Percentiles rank a stretch among this genome's conserved stretches.
Conservation (phyloP, 1,139 yeast genomes). For the Trichomonascaceae sp. region DNA sequence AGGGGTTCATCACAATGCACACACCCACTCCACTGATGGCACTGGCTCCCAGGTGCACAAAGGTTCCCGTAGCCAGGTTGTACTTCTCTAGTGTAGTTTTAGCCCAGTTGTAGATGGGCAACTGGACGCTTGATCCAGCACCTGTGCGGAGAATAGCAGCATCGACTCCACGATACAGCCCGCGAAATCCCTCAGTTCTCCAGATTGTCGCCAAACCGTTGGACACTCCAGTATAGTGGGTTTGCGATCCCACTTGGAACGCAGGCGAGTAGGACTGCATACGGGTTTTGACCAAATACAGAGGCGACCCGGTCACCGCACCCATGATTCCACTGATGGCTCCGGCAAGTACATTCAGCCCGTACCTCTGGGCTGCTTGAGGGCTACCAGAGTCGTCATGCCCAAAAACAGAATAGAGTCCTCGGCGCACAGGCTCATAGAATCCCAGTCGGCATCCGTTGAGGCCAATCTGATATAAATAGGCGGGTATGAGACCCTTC, state of each 20-base stretch:
- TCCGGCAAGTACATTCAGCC: slow-evolving; percentile 65
- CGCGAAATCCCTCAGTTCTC: slow-evolving; percentile 57
- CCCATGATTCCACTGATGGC: slow-evolving; percentile 80
- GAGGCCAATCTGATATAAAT: slow-evolving; percentile 74
- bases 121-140: slow-evolving; percentile 88
- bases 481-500: slow-evolving; percentile 54
- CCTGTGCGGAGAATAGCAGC: slow-evolving; percentile 93
- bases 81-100: slow-evolving; percentile 44
- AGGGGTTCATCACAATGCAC: slow-evolving; percentile 91
- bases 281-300: slow-evolving; percentile 83
- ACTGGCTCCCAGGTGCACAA: slow-evolving; percentile 61
- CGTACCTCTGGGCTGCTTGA: slow-evolving; percentile 36
- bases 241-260: slow-evolving; percentile 77
- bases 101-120: slow-evolving; percentile 79
- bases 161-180: slow-evolving; percentile 81
- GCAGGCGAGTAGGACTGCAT: slow-evolving; percentile 80
- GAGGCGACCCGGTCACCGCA: slow-evolving; percentile 80
- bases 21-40: slow-evolving; percentile 84
- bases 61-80: slow-evolving; percentile 49
- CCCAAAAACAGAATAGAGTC: slow-evolving; percentile 41
- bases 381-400: slow-evolving; percentile 31
- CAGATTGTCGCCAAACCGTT: slow-evolving; percentile 57
- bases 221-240: slow-evolving; percentile 59
- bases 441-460: slow-evolving; percentile 91
- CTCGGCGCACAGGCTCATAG: slow-evolving; percentile 72